Evolutionary conservation across 2,329 filamentous ascomycete species (phyloP).

Genomic region (Oidium heveae): DNA sequence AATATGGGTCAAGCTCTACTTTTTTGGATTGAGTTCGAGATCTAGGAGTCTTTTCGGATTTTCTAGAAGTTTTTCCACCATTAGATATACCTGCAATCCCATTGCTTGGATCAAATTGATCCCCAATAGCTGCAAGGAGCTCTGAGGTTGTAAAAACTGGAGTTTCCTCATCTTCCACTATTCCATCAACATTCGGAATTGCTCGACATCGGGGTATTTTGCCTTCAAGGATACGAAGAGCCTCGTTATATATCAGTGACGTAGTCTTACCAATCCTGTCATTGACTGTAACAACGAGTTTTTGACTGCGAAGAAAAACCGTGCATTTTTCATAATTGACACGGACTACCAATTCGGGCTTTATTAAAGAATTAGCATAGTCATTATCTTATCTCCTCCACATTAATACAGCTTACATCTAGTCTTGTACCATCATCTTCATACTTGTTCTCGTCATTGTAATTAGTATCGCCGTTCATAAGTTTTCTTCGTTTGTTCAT

Average conservation of each 20-base stretch:
- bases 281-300: conserved; percentile 46
- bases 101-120: conserved; percentile 24
- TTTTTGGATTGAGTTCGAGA: neutral
- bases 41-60: conserved; percentile 3
- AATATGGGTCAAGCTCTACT: conserved; percentile 6
- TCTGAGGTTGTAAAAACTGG: conserved; percentile 26
- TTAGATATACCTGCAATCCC: conserved; percentile 31
- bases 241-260: conserved; percentile 48
- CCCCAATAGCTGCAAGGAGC: conserved; percentile 27
- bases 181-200: conserved; percentile 24
- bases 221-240: conserved; percentile 45
- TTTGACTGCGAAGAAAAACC: conserved; percentile 57
- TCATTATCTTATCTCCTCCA: neutral
- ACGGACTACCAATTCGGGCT: conserved; percentile 49
- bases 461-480: conserved; percentile 19
- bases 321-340: conserved; percentile 70
- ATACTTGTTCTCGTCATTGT: conserved; percentile 16
- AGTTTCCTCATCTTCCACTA: conserved; percentile 12
- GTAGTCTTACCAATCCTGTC: conserved; percentile 49
- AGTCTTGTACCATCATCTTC: conserved; percentile 20
- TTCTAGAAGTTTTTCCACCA: conserved; percentile 17
- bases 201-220: conserved; percentile 41
- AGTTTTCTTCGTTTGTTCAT: conserved; percentile 27
- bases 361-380: conserved; percentile 1
- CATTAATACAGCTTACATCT: conserved; percentile 22